Base-by-base conservation (phyloP, 176 grass and related monocot genomes). In the Lolium perenne region DNA sequence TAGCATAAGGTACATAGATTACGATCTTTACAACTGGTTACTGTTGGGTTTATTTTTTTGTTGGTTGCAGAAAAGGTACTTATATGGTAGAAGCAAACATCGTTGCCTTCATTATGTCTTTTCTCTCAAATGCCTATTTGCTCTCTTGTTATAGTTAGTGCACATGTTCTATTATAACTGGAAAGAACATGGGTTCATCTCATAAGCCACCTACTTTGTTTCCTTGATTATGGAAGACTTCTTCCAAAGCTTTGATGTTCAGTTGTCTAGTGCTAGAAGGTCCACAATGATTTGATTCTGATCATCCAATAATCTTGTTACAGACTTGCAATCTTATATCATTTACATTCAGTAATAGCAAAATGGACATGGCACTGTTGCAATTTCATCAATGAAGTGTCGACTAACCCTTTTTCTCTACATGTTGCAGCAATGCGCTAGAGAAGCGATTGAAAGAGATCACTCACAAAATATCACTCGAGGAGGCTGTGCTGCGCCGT, bases 391-490 rank as follows among this genome's bases (percentile, higher is more conserved):
- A 6, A 49, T 54, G 12, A 47, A 29, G n/a, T 60, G 62, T 14
- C 49, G 51, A 11, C 38, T 81, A 47, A 88, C 56, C 68, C 10
- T 70, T 86, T 16, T 75, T 66, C 6, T 7, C 7, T 21, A n/a
- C 63, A 89, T 21, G 64, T 87, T 21, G 47, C 38, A 98, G 96
- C 47, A 67, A 58, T 66, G 91, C 91, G 78, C 77, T 95, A 86
- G 88, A 95, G 77, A 95, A 89, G 73, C 92, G 93, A 72, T 67
- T 62, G 48, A 95, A 95, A 60, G 93, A 92, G 60, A 49, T 84
- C 38, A 66, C 80, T 20, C 88, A 88, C 10, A 91, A 86, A 80
- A 75, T 86, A 38, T 84, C 75, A 75, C 90, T 85, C 18, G 84
- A 95, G 69, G 93, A 92, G 71, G 84, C 80, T 70, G 74, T 89